Percentiles rank a stretch among this genome's conserved stretches.
phyloP scores from a whole-genome alignment of 129 eudicot species.

The Lactuca saligna region DNA sequence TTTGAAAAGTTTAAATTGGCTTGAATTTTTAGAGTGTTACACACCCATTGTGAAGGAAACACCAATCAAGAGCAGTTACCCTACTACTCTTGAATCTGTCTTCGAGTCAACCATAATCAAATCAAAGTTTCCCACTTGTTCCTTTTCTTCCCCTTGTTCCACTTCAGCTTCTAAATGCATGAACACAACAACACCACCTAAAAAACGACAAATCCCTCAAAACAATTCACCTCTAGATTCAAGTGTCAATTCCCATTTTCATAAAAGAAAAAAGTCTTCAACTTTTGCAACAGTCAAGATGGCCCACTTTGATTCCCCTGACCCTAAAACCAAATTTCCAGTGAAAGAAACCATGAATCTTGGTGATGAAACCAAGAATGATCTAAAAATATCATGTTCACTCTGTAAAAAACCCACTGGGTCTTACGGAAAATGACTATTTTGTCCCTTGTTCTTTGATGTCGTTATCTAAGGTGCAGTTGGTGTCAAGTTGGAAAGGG shows the following conservation, averaged over 20 bases:
- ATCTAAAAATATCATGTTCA: constrained; percentile 55
- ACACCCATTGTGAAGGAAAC: constrained; percentile 59
- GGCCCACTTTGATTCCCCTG: constrained; percentile 30
- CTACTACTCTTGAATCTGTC: constrained; percentile 34
- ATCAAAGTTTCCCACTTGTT: constrained; percentile 35
- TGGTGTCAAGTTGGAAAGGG: constrained; percentile 51
- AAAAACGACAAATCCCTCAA: constrained; percentile 33
- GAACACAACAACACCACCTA: constrained; percentile 40
- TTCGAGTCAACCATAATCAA: constrained; percentile 49
- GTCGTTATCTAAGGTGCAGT: constrained; percentile 53
- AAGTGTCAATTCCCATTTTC: constrained; percentile 61
- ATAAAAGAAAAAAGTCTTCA: constrained; percentile 56
- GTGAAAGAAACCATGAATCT: constrained; percentile 27
- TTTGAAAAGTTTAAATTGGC: no score
- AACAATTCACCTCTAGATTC: constrained; percentile 39
- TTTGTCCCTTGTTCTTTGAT: constrained; percentile 44
- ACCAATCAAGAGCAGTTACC: constrained; percentile 28
- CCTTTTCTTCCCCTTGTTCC: constrained; percentile 27
- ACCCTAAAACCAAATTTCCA: constrained; percentile 28
- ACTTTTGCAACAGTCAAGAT: constrained; percentile 34
- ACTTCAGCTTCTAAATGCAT: constrained; percentile 31
- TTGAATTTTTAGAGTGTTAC: no score
- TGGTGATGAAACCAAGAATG: constrained; percentile 40
- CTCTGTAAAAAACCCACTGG: constrained; percentile 62
- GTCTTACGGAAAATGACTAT: constrained; percentile 58